phyloP scores from a whole-genome alignment of 2,329 filamentous ascomycete species.

The Aphanoascus verrucosus region DNA sequence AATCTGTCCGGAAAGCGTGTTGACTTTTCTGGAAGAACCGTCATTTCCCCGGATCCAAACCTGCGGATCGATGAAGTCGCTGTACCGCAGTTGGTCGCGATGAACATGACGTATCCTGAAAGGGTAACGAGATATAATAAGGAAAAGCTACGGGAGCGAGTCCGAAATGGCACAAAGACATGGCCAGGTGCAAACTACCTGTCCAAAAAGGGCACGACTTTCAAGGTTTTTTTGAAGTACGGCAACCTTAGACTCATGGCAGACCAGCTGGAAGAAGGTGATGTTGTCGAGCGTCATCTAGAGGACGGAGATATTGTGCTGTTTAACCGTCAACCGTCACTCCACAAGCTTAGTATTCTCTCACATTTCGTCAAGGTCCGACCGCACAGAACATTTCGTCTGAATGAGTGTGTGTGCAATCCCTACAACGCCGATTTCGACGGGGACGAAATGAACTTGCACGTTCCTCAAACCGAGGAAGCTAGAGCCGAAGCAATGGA shows the following conservation, averaged over 20 bases:
- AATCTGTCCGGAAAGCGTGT: conserved; percentile 97
- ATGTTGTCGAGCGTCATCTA: conserved; percentile 86
- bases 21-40: conserved; percentile 92
- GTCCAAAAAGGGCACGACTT: conserved; percentile 57
- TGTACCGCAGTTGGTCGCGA: conserved; percentile 81
- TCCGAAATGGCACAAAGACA: conserved; percentile 62
- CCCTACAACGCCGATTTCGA: conserved; percentile 99
- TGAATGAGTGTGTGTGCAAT: conserved; percentile 96
- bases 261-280: conserved; percentile 64
- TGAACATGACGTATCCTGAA: conserved; percentile 92
- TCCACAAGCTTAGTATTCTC: conserved; percentile 98
- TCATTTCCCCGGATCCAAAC: conserved; percentile 96
- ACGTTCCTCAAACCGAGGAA: conserved; percentile 96
- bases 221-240: conserved; percentile 66
- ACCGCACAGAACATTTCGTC: conserved; percentile 87
- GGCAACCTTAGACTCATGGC: conserved; percentile 62
- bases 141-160: conserved; percentile 62
- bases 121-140: conserved; percentile 76
- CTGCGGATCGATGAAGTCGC: conserved; percentile 87
- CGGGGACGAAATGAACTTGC: conserved; percentile 97
- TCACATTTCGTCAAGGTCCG: conserved; percentile 87
- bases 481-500: conserved; percentile 89
- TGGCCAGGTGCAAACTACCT: conserved; percentile 86
- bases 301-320: conserved; percentile 93
- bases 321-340: conserved; percentile 93